Evolutionary conservation across 148 eudicot genomes (phyloP), one percentile per base, ranked within the genome.

Genomic region (Silene conica): DNA sequence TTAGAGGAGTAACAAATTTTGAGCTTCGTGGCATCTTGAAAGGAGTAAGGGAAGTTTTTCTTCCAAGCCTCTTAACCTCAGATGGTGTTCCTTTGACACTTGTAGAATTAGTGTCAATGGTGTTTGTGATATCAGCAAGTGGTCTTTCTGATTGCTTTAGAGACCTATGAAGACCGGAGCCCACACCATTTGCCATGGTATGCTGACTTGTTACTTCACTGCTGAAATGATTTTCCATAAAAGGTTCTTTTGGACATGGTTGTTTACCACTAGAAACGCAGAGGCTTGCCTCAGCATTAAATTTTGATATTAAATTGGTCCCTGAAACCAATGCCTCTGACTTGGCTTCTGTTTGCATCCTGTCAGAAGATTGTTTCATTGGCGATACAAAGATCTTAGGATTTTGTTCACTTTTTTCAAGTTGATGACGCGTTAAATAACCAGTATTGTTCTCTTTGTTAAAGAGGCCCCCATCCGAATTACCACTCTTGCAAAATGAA

Each of bases 1-100:
- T 89, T 57, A 92, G 62, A 50, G 98, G 93, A 76, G 89, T 81
- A 43, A 83, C 71, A 71, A 90, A 89, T 84, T 79, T 86, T 74
- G 93, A 87, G 82, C 28, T 83, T 7, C 96, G 86, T 63, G 98
- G 98, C 85, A 80, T 92, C 85, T 92, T 95, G 82, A 95, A 95
- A 75, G 98, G 85, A 73, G 96, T 86, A 48, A 72, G 72, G 57
- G 85, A 85, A 78, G 70, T 83, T 76, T 74, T 83, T 79, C 73
- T 85, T 65, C 87, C 83, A 20, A 77, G 46, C 79, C 74, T 83
- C 74, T 80, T 86, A 67, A 85, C 82, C 48, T 81, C 90, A 76
- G 79, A 75, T 41, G 75, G 63, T 72, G 67, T 73, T 61, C 76
- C 74, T 52, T 74, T 94, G 56, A 79, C 81, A 41, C 58, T 73